Evolutionary conservation across 805 yeast species (phyloP), one percentile per base, ranked within the genome.

Genomic region (Wickerhamiella kazuoi): DNA sequence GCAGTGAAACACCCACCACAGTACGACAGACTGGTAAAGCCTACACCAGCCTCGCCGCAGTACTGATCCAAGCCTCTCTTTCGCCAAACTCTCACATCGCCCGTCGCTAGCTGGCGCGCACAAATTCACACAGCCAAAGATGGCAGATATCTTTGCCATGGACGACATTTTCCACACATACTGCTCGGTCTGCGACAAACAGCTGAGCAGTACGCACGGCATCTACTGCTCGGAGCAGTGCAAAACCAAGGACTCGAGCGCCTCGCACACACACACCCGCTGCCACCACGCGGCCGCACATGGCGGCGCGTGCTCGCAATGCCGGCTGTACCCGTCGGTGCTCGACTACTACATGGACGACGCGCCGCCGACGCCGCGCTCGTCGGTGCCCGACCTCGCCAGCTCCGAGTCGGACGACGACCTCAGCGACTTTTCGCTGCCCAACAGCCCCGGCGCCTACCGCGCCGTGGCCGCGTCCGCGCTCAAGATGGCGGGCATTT

Each of bases 181-280:
- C 50, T 57, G 62, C 54, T 49, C 56, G 18, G 59, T 57, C 35
- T 57, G 62, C 50, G 60, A 57, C 44, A 52, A 44, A 36, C 56
- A 54, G 42, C 45, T 56, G 19, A 50, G 46, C 35, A 36, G 36
- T 30, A 38, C 43, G 32, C 36, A 46, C 20, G 45, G 38, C 30
- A 50, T 57, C 26, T 57, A 57, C 52, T 57, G 62, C 54, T 55
- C 60, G 11, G 46, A 41, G 14, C 49, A 45, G 30, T 57, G 62
- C 56, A 45, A 49, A 21, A 42, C 39, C 21, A 42, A 47, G 33
- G 61, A 57, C 35, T 14, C 42, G 42, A 15, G 30, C 28, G 11
- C 24, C 16, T 16, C 14, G 35, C 35, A 35, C 21, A 18, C 38
- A 38, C 20, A 16, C 31, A n/a, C 13, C 13, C 26, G 30, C n/a